These are phyloP conservation scores for Phalaenopsis aphrodite DNA, from an alignment of 106 monocot genomes.

Conservation along the genomic window DNA sequence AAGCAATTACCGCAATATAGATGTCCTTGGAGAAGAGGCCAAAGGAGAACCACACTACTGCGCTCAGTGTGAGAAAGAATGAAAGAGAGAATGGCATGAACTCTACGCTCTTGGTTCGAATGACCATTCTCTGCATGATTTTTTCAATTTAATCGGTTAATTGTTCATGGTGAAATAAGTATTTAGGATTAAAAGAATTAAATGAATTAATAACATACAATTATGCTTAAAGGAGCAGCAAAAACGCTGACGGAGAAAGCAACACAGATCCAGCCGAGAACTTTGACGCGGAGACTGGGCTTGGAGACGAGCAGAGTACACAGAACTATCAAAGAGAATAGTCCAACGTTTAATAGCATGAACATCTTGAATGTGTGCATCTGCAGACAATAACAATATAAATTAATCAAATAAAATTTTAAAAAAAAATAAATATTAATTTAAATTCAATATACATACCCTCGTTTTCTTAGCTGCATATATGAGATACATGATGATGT, in stretches of 20 bases:
- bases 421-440: no score
- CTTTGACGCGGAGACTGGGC: background rate
- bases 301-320: constrained; percentile 5
- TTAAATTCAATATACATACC: background rate
- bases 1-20: constrained; percentile 14
- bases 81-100: constrained; percentile 18
- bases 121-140: constrained; percentile 9
- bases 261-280: constrained; percentile 18
- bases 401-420: background rate
- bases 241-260: constrained; percentile 18
- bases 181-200: background rate
- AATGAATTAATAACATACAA: background rate
- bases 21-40: constrained; percentile 19
- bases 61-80: constrained; percentile 19
- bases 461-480: constrained; percentile 7
- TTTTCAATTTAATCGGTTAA: background rate
- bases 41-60: constrained; percentile 12
- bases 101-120: constrained; percentile 15
- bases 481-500: constrained; percentile 5
- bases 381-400: background rate
- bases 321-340: constrained; percentile 13
- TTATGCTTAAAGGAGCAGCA: constrained; percentile 20
- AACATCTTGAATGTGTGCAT: constrained; percentile 9
- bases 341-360: constrained; percentile 6
- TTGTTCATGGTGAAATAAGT: background rate